Percentiles rank a stretch among this genome's conserved stretches.
Evolutionary conservation across 1,284 basidiomycete species (phyloP).

Genomic region (Sanghuangporus baumii): DNA sequence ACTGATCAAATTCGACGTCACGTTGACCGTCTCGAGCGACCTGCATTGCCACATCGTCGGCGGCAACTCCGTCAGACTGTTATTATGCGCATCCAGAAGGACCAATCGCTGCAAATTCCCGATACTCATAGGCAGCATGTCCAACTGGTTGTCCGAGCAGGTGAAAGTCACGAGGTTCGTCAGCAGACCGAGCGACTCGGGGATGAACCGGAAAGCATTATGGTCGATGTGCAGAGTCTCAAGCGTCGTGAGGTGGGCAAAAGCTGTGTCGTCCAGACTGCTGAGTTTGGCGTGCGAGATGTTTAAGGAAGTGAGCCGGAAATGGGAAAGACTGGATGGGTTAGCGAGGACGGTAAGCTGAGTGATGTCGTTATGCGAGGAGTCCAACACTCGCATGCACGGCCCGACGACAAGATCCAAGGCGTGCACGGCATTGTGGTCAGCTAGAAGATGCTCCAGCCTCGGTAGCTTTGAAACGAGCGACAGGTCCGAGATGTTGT

Average conservation of each 20-base stretch:
- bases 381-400: slow-evolving; percentile 55
- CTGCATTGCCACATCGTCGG: slow-evolving; percentile 82
- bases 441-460: slow-evolving; percentile 65
- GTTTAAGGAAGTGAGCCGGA: slow-evolving; percentile 76
- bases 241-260: slow-evolving; percentile 73
- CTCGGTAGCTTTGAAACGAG: slow-evolving; percentile 66
- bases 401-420: slow-evolving; percentile 74
- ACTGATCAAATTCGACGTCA: slow-evolving; percentile 84
- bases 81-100: slow-evolving; percentile 85
- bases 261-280: slow-evolving; percentile 68
- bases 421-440: slow-evolving; percentile 78
- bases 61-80: slow-evolving; percentile 80
- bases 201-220: slow-evolving; percentile 84
- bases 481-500: slow-evolving; percentile 73
- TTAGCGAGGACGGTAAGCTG: slow-evolving; percentile 65
- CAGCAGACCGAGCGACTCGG: slow-evolving; percentile 76
- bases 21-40: slow-evolving; percentile 72
- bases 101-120: slow-evolving; percentile 77
- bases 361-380: slow-evolving; percentile 80
- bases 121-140: slow-evolving; percentile 72
- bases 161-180: slow-evolving; percentile 69
- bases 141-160: slow-evolving; percentile 88
- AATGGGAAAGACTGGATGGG: slow-evolving; percentile 47
- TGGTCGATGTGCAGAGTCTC: slow-evolving; percentile 72
- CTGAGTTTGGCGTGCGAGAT: slow-evolving; percentile 91